These are phyloP conservation scores for Talaromyces sp. DNA, from an alignment of 2,329 filamentous ascomycete species.

Conservation along the genomic window DNA sequence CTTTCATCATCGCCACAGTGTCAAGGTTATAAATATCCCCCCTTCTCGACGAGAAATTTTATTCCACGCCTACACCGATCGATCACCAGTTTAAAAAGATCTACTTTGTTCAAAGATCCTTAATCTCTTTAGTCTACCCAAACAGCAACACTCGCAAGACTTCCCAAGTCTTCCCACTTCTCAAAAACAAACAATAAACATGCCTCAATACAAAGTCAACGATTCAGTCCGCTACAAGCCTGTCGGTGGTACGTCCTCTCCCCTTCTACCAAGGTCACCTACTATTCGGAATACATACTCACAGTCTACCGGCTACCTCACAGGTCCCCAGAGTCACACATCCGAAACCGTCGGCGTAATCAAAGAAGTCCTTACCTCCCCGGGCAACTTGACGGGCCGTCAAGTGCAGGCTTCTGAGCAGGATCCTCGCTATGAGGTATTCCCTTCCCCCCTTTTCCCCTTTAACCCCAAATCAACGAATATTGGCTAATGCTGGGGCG, in stretches of 20 bases:
- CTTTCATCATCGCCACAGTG: neutral
- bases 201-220: constrained; percentile 34
- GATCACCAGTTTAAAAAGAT: neutral
- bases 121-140: neutral
- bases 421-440: constrained; percentile 42
- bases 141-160: neutral
- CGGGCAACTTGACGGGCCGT: constrained; percentile 34
- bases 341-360: constrained; percentile 40
- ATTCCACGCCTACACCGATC: neutral
- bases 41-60: neutral
- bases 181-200: constrained; percentile 17
- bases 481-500: neutral
- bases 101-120: neutral
- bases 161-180: neutral
- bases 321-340: constrained; percentile 42
- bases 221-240: constrained; percentile 44
- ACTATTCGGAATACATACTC: neutral
- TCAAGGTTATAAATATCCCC: neutral
- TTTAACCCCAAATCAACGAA: neutral
- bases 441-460: neutral
- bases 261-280: neutral
- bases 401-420: constrained; percentile 37
- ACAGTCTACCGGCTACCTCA: neutral
- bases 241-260: constrained; percentile 37
- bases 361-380: constrained; percentile 36